Percentiles rank a stretch among this genome's conserved stretches.
Conservation (phyloP, 2,329 filamentous ascomycete genomes). For the Penicillium polonicum region DNA sequence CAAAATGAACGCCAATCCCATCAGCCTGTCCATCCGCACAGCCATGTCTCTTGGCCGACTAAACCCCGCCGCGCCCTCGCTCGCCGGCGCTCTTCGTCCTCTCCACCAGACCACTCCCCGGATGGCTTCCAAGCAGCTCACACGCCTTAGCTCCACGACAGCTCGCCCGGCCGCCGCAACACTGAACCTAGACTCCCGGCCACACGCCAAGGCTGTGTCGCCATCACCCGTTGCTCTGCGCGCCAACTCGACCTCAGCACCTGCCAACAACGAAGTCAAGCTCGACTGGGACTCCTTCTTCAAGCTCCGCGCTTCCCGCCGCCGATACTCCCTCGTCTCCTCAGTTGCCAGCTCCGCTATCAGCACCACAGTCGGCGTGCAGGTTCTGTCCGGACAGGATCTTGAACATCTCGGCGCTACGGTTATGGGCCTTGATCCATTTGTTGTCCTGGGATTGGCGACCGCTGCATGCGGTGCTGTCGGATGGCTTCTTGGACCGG, state of each 20-base stretch:
- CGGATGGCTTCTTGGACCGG: constrained; percentile 86
- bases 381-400: constrained; percentile 65
- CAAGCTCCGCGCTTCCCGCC: constrained; percentile 78
- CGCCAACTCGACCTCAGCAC: constrained; percentile 31
- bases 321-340: constrained; percentile 77
- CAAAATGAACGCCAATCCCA: constrained; percentile 29
- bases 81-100: constrained; percentile 22
- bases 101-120: constrained; percentile 8
- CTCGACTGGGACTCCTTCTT: constrained; percentile 94
- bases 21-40: constrained; percentile 36
- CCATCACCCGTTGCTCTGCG: constrained; percentile 20
- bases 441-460: constrained; percentile 78
- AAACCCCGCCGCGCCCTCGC: constrained; percentile 25
- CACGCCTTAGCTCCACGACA: constrained; percentile 24
- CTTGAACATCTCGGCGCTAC: constrained; percentile 64
- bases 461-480: constrained; percentile 73
- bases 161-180: constrained; percentile 16
- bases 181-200: constrained; percentile 17
- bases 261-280: constrained; percentile 35
- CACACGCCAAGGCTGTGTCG: constrained; percentile 9
- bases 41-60: constrained; percentile 32
- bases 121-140: constrained; percentile 21
- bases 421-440: constrained; percentile 80
- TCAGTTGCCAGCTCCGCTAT: constrained; percentile 65
- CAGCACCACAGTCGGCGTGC: constrained; percentile 54